A percentile compares a stretch with the other conserved stretches of the same genome.
Conservation (phyloP, 257 asterid genomes). For the Pogostemon cablin region DNA sequence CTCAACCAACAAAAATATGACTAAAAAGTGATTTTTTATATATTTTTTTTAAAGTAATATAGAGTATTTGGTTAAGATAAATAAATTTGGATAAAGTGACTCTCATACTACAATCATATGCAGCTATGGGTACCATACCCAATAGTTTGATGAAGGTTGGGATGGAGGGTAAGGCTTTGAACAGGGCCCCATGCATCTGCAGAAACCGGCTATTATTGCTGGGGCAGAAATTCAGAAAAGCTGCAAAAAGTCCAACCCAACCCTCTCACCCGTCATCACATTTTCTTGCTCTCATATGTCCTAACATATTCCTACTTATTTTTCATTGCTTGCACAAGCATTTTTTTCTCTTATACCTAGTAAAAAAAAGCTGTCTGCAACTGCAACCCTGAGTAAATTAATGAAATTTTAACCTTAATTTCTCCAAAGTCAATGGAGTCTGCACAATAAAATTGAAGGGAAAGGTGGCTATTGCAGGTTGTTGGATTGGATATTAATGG, state of each 20-base stretch:
- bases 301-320: not conserved
- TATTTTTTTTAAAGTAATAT: too few relatives aligned
- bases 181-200: not conserved
- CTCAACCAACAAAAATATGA: too few relatives aligned
- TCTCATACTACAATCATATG: too few relatives aligned
- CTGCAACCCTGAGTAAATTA: not conserved
- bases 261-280: too few relatives aligned
- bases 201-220: slow-evolving; percentile 3
- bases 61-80: too few relatives aligned
- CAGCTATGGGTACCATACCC: too few relatives aligned
- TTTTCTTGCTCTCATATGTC: too few relatives aligned
- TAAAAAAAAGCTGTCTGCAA: not conserved
- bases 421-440: not conserved
- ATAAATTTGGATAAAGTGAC: too few relatives aligned
- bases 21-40: too few relatives aligned
- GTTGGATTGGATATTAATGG: not conserved
- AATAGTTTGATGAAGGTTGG: too few relatives aligned
- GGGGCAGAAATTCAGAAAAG: not conserved
- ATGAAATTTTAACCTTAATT: not conserved
- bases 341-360: not conserved
- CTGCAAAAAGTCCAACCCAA: not conserved
- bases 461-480: not conserved
- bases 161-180: too few relatives aligned
- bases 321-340: too few relatives aligned
- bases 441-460: not conserved